Evolutionary conservation across 805 yeast species (phyloP), one percentile per base, ranked within the genome.

Genomic region (Starmerella apis): DNA sequence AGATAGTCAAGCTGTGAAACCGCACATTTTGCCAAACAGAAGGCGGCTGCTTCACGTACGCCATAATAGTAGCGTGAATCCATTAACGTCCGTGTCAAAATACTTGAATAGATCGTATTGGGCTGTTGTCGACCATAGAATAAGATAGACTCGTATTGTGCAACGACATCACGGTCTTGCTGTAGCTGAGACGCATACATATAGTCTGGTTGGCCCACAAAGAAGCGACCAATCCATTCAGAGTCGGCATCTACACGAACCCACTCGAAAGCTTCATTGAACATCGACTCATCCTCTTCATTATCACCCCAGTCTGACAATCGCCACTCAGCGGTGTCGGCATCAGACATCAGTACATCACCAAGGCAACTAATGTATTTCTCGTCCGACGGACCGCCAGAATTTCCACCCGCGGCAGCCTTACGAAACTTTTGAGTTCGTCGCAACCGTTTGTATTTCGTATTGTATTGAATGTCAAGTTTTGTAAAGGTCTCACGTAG

Each of bases 201-300:
- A 61, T 86, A 83, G 59, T 87, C 96, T 0, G 95, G 94, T 65
- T 88, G 96, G 58, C 81, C 85, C 30, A 92, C 78, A 51, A 79
- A 74, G 20, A 86, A 71, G 56, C 77, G 78, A 53, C 94, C 86
- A 45, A 92, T 82, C 99, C 99, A 92, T 64, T 92, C 98, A 60
- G 82, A 84, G 64, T 92, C 99, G 0, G 96, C 88, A 67, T 92
- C 99, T n/a, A 90, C 85, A 59, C 99, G 73, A 33, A 92, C 74
- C 99, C 99, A 92, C 61, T 92, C 98, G 66, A 87, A 92, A 0
- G 96, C 96, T 59, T 90, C 96, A 59, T 78, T 79, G 20, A 77
- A 72, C 69, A 78, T 72, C 36, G 69, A 69, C 37, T 81, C 87
- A 52, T 80, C 88, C 53, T 80, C 88, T 52, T 80, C 88, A 46